Base-by-base conservation (phyloP, 768 basidiomycete genomes). In the Tubosaeta sp. region DNA sequence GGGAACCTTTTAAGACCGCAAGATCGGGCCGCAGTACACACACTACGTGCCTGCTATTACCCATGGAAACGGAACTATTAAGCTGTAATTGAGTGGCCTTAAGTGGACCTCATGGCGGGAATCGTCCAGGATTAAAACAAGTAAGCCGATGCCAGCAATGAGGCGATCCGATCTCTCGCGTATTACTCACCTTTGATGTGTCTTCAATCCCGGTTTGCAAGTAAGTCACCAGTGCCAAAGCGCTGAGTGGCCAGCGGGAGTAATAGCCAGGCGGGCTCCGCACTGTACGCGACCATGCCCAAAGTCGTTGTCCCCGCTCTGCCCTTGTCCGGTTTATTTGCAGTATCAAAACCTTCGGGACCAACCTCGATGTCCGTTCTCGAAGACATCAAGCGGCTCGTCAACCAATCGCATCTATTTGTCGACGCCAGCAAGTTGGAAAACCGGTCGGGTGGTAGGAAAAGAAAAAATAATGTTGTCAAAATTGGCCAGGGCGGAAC, bases 401-500 rank as follows among this genome's bases (percentile, higher is more conserved):
- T 94, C 44, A 70, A 76, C 29, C 79, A 79, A 32, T 97, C 95
- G 2, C 77, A 77, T 29, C 71, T 98, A 8, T 98, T 99, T 64
- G 73, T 79, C 45, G 83, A 86, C 40, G 75, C 60, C 22, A 62
- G 78, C 30, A 78, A 80, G 49, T 73, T 80, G 29, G 79, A 81
- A 65, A 77, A 67, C 29, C 78, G 72, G 54, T 74, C 78, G 41
- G 74, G 73, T 22, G 78, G 76, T 44, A 67, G 69, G 52, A 74
- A 64, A 39, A 60, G 61, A 45, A 64, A 61, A 46, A 64, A 63
- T 14, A 76, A 80, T 19, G 61, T 69, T 2, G 73, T 94, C 47
- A 94, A 95, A 70, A 81, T 94, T 44, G 94, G 93, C 1, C 90
- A 94, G 68, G 93, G 93, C 25, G 94, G 96, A 4, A 99, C 96